Evolutionary conservation across 345 rosid species (phyloP).

Genomic region (Linum usitatissimum): DNA sequence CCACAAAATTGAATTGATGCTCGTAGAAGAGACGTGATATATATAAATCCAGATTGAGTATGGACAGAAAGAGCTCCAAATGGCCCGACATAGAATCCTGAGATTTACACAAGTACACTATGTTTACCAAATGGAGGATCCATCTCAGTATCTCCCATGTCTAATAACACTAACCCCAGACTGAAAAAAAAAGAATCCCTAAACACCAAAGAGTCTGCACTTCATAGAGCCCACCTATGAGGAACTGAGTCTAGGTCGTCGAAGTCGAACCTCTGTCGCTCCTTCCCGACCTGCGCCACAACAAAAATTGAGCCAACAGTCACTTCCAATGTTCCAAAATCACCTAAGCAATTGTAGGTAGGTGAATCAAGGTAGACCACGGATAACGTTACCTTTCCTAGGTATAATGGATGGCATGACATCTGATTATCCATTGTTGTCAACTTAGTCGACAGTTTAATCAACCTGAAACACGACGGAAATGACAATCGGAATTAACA

Average conservation of each 20-base stretch:
- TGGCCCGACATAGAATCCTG: too few relatives aligned
- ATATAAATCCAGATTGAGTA: too few relatives aligned
- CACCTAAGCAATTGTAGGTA: background rate
- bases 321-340: conserved; percentile 11
- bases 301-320: background rate
- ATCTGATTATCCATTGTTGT: conserved; percentile 63
- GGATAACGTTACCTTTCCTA: conserved; percentile 47
- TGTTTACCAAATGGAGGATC: too few relatives aligned
- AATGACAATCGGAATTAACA: background rate
- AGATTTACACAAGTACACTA: too few relatives aligned
- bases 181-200: too few relatives aligned
- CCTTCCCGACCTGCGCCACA: conserved; percentile 59
- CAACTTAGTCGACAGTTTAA: conserved; percentile 74
- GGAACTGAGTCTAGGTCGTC: conserved; percentile 87
- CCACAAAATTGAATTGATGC: too few relatives aligned
- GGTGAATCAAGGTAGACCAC: too few relatives aligned
- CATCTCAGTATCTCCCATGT: too few relatives aligned
- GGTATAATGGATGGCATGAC: conserved; percentile 69
- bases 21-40: too few relatives aligned
- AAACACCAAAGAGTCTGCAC: background rate
- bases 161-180: too few relatives aligned
- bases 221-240: conserved; percentile 64
- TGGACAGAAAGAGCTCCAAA: too few relatives aligned
- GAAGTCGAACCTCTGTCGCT: conserved; percentile 84
- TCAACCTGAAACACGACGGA: conserved; percentile 37